A percentile compares a stretch with the other conserved stretches of the same genome.
Conservation (phyloP, 805 yeast species). For the Wickerhamiella shivajii region DNA sequence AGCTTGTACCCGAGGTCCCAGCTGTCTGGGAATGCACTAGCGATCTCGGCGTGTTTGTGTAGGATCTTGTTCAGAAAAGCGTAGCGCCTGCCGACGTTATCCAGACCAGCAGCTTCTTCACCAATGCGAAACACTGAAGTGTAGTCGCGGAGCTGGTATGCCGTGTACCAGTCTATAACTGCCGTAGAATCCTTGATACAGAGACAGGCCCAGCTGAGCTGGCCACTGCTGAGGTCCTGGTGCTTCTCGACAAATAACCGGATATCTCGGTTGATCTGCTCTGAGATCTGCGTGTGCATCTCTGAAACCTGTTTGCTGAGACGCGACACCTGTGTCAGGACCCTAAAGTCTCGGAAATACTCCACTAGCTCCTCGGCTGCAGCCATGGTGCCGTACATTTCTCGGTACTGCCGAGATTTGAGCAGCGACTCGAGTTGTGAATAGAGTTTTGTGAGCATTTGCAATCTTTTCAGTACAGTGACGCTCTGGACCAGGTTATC, state of each 20-base stretch:
- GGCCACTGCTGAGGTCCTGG: constrained; percentile 11
- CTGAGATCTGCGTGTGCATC: constrained; percentile 46
- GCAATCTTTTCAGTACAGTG: constrained; percentile 74
- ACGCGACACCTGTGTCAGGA: constrained; percentile 64
- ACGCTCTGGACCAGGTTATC: constrained; percentile 69
- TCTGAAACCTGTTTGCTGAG: constrained; percentile 45
- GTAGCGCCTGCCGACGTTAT: constrained; percentile 68
- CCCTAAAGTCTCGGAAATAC: constrained; percentile 65
- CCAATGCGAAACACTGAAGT: constrained; percentile 55
- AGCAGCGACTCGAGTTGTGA: constrained; percentile 40
- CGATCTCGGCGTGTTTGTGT: constrained; percentile 37
- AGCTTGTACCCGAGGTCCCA: constrained; percentile 63
- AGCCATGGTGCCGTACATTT: constrained; percentile 45
- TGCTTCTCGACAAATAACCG: constrained; percentile 24
- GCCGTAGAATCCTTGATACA: too few relatives aligned
- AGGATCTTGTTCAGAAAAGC: constrained; percentile 65
- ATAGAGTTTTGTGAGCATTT: constrained; percentile 69
- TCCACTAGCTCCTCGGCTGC: constrained; percentile 61
- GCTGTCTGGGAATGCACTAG: constrained; percentile 43
- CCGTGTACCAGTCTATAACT: constrained; percentile 60
- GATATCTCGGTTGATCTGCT: constrained; percentile 61
- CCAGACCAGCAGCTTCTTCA: constrained; percentile 92
- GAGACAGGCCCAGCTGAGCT: constrained; percentile 18
- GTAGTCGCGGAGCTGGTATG: constrained; percentile 56
- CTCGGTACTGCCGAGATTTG: constrained; percentile 32